phyloP scores from a whole-genome alignment of 768 basidiomycete species.

The Tylopilus vinaceipallidus region DNA sequence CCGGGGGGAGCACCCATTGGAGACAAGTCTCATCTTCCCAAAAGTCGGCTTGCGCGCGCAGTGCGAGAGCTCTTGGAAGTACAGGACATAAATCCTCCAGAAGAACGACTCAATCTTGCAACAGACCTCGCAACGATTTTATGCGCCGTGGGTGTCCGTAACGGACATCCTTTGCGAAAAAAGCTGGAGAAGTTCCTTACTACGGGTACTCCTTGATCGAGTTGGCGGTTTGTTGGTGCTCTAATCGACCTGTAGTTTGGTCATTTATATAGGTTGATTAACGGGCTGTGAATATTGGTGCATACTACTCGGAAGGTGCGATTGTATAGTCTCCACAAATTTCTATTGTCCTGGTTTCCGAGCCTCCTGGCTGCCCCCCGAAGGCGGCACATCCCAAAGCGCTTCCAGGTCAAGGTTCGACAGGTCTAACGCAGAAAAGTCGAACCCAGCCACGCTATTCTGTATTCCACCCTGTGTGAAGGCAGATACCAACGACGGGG shows the following conservation, averaged over 20 bases:
- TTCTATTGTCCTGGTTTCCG: constrained; percentile 24
- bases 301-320: not conserved
- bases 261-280: constrained; percentile 4
- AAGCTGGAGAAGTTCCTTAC: constrained; percentile 57
- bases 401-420: constrained; percentile 49
- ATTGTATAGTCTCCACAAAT: not conserved
- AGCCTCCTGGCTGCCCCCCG: constrained; percentile 21
- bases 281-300: not conserved
- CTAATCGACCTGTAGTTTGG: not conserved
- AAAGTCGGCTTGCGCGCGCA: constrained; percentile 66
- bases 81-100: constrained; percentile 39
- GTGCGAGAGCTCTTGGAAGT: constrained; percentile 63
- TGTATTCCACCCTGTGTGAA: constrained; percentile 31
- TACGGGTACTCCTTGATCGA: constrained; percentile 11
- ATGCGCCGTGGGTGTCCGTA: constrained; percentile 52
- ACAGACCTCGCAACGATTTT: constrained; percentile 51
- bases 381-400: constrained; percentile 44
- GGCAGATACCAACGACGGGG: constrained; percentile 42
- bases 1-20: constrained; percentile 43
- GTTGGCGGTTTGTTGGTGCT: not conserved
- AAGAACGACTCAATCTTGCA: constrained; percentile 46
- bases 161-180: constrained; percentile 67
- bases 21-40: constrained; percentile 44
- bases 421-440: constrained; percentile 48
- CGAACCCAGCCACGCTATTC: constrained; percentile 38